Evolutionary conservation across 1,284 basidiomycete species (phyloP).

Genomic region (Puccinia novopanici): DNA sequence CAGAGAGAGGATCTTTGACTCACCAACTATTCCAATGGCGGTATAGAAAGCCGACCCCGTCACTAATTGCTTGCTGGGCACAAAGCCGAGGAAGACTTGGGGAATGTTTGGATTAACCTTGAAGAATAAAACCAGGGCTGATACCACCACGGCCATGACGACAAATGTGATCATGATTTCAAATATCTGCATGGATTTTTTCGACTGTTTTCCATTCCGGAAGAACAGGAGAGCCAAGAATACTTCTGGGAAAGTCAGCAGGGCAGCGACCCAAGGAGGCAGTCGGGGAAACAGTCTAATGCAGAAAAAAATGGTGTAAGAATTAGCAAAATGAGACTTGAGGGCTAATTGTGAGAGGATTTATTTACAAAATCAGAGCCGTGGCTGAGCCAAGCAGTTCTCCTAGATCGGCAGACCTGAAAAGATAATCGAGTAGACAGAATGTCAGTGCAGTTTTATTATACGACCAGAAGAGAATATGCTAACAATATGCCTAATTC

Average conservation of each 20-base stretch:
- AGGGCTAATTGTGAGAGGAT: not conserved
- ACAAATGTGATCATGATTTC: conserved; percentile 42
- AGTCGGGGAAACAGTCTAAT: conserved; percentile 35
- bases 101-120: conserved; percentile 38
- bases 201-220: conserved; percentile 29
- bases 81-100: conserved; percentile 20
- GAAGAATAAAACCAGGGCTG: conserved; percentile 35
- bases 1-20: not conserved
- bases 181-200: conserved; percentile 28
- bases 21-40: conserved; percentile 41
- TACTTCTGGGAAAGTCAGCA: conserved; percentile 38
- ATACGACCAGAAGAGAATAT: too few relatives aligned
- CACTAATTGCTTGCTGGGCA: conserved; percentile 23
- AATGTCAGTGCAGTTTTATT: not conserved
- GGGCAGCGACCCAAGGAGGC: conserved; percentile 28
- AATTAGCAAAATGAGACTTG: not conserved
- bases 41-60: conserved; percentile 37
- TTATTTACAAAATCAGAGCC: conserved; percentile 27
- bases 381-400: conserved; percentile 47
- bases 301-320: not conserved
- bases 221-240: conserved; percentile 46
- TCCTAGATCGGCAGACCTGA: conserved; percentile 45
- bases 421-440: not conserved
- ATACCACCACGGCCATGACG: conserved; percentile 44
- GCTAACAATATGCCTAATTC: conserved; percentile 37